These are phyloP conservation scores for Cryptococcus wingfieldii DNA, from an alignment of 1,284 basidiomycete genomes.

Conservation along the genomic window DNA sequence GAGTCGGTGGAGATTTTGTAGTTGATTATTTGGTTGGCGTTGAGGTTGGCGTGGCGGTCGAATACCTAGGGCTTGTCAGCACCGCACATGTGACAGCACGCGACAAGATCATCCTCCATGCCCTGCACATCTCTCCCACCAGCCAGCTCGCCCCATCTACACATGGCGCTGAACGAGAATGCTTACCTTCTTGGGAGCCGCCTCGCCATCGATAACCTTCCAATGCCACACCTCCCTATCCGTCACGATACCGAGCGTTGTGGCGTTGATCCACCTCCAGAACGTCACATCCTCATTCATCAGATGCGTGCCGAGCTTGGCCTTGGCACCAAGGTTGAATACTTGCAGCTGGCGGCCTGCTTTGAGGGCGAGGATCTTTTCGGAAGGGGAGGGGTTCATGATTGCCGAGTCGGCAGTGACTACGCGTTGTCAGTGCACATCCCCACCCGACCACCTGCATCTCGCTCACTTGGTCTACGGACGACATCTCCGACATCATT, in stretches of 20 bases:
- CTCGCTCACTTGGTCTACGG: slow-evolving; percentile 68
- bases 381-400: slow-evolving; percentile 77
- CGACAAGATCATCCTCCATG: neutral
- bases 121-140: neutral
- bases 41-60: slow-evolving; percentile 91
- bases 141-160: neutral
- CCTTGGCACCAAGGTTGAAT: slow-evolving; percentile 96
- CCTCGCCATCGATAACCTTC: slow-evolving; percentile 56
- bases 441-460: neutral
- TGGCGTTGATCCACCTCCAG: slow-evolving; percentile 97
- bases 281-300: slow-evolving; percentile 94
- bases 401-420: slow-evolving; percentile 96
- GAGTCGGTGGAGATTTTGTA: slow-evolving; percentile 89
- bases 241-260: slow-evolving; percentile 91
- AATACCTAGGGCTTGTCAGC: slow-evolving; percentile 78
- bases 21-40: slow-evolving; percentile 97
- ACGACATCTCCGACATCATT: slow-evolving; percentile 93
- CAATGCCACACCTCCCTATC: slow-evolving; percentile 93
- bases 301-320: slow-evolving; percentile 93
- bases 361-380: slow-evolving; percentile 96
- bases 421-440: slow-evolving; percentile 8
- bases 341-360: slow-evolving; percentile 93
- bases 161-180: neutral
- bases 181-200: slow-evolving; percentile 40
- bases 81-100: neutral